phyloP scores from a whole-genome alignment of 345 rosid genomes.

The Ceriops zippeliana region DNA sequence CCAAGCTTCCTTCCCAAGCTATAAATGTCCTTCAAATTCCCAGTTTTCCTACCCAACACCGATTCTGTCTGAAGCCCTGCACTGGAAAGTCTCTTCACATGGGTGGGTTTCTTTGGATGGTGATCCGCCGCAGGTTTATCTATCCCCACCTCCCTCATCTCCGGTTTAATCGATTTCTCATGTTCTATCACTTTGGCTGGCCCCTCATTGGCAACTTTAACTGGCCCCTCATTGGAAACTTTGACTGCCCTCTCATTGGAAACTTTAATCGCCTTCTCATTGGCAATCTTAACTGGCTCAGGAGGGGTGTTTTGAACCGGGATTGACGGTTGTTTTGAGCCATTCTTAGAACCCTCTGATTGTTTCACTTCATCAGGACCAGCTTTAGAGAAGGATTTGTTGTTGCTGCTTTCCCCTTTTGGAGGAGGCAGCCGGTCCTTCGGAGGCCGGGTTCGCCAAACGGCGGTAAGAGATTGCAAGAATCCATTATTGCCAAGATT shows the following conservation, averaged over 20 bases:
- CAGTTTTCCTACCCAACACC: constrained; percentile 75
- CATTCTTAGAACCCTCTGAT: constrained; percentile 21
- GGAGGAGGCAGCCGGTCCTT: constrained; percentile 47
- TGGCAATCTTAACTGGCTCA: constrained; percentile 52
- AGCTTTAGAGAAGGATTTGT: constrained; percentile 18
- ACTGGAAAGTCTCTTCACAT: constrained; percentile 58
- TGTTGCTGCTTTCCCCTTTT: constrained; percentile 23
- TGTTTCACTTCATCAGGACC: constrained; percentile 21
- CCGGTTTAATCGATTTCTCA: constrained; percentile 22
- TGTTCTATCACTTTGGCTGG: constrained; percentile 22
- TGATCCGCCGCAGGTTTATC: constrained; percentile 25
- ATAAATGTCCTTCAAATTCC: constrained; percentile 67
- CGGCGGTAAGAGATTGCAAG: constrained; percentile 62
- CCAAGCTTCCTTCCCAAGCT: constrained; percentile 88
- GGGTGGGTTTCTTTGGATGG: constrained; percentile 44
- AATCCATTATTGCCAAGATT: constrained; percentile 62
- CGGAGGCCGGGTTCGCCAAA: constrained; percentile 62
- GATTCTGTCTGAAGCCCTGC: constrained; percentile 63
- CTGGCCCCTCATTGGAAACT: constrained; percentile 26
- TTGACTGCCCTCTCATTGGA: constrained; percentile 39
- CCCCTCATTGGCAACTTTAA: background rate
- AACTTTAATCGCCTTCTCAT: constrained; percentile 46
- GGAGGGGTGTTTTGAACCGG: constrained; percentile 60
- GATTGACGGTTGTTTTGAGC: constrained; percentile 17
- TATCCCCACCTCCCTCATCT: constrained; percentile 20